Base-by-base conservation (phyloP, 176 grass and related monocot species). In the Thalia dealbata region DNA sequence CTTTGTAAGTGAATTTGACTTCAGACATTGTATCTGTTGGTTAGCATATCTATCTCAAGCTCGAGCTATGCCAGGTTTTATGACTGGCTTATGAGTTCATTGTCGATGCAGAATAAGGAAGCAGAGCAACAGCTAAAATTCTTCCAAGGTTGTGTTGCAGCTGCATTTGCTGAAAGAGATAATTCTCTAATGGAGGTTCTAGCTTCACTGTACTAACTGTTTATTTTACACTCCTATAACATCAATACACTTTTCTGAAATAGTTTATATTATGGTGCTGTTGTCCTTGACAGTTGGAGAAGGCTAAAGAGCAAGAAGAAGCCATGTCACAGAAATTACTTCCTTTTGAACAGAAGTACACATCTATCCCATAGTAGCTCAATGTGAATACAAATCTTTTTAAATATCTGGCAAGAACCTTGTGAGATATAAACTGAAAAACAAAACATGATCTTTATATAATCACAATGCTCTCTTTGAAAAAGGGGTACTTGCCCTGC, bases 131-230 rank as follows among this genome's bases (percentile, higher is more conserved):
- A 97, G 82, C 76, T 97, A 60, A 92, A 86, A 35, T 97, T 97
- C 86, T 97, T 97, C 82, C 93, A 97, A 78, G 91, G 80, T 71
- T 90, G 93, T 30, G 79, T 97, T 58, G 93, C 89, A 82, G 78
- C 84, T 81, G 93, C 93, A 52, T 92, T 92, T 78, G 78, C 89
- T 76, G 93, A 97, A 82, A 79, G 89, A 82, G 93, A 97, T 85
- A 84, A 84, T 60, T 81, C 84, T 58, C 61, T 97, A 75, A 84
- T 97, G 89, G 85, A 97, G 93, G 93, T 92, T 74, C 27, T 50
- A 50, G 13, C 28, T 29, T 79, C 4, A 30, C 32, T 67, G 16
- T 26, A n/a, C 16, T 81, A 61, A 74, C 72, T 63, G 18, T 28
- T 64, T 73, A 52, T 8, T 70, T 54, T 11, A 18, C 54, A 25